These are phyloP conservation scores for Lepiota brunneoincarnata DNA, from an alignment of 768 basidiomycete species.

Conservation along the genomic window DNA sequence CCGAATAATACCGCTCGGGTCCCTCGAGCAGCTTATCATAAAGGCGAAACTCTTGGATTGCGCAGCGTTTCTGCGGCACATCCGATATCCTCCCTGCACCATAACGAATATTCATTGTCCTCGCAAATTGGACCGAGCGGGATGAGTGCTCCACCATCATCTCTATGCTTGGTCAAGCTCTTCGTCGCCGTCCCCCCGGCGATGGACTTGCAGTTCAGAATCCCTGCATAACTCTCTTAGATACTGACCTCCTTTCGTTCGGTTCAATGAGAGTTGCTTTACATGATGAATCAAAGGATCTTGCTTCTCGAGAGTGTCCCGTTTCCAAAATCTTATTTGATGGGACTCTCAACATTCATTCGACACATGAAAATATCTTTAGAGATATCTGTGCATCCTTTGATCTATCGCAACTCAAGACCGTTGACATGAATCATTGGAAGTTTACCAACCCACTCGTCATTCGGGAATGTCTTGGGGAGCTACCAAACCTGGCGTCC, in stretches of 20 bases:
- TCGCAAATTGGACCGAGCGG: background rate
- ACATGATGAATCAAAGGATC: no score
- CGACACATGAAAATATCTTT: no score
- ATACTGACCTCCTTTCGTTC: no score
- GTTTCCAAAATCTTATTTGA: no score
- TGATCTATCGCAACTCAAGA: background rate
- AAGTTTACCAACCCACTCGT: background rate
- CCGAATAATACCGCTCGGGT: background rate
- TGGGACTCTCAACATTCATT: no score
- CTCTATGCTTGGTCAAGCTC: background rate
- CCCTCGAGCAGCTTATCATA: background rate
- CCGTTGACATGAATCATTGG: background rate
- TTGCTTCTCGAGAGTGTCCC: no score
- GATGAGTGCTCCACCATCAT: background rate
- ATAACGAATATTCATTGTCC: background rate
- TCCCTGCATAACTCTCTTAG: background rate
- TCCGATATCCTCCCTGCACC: background rate
- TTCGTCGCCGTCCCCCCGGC: background rate
- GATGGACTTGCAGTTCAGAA: background rate
- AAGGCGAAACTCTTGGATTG: background rate
- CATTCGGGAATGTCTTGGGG: slow-evolving; percentile 1
- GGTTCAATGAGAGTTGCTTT: background rate
- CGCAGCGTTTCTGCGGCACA: background rate
- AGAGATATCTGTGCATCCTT: no score
- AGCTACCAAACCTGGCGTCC: background rate